Base-by-base conservation (phyloP, 2,329 filamentous ascomycete species). In the Penicillium sp. region DNA sequence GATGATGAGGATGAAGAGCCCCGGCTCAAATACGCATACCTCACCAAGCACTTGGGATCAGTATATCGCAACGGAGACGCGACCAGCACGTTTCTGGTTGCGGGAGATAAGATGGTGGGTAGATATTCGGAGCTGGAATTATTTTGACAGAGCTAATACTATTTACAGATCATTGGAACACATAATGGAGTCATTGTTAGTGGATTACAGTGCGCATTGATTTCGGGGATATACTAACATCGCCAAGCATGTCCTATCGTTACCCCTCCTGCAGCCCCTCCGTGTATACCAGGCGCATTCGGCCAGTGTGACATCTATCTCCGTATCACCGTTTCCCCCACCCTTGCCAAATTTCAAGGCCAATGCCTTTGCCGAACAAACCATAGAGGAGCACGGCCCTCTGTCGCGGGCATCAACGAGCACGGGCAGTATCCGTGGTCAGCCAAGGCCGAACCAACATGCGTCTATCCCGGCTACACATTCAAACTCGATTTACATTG, bases 181-280 rank as follows among this genome's bases (percentile, higher is more conserved):
- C 92, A 98, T 70, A 95, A 95, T 73, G 93, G 93, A 62, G 95
- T 93, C 64, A 92, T 97, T 63, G 89, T 95, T 78, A 77, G 86
- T 74, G 42, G 43, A 15, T 28, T 31, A 33, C 27, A 33, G 10
- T 23, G 28, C 39, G 37, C 44, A 40, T 35, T 12, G 38, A 23
- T 41, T 43, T 31, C 47, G 23, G 23, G 20, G 23, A 39, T 33
- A 32, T 46, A 50, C 58, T 66, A 42, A 61, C 53, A 25, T 42
- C 31, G 33, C 50, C 24, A 60, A 93, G 88, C 88, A 98, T 75
- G 86, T 95, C 54, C 75, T 96, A 41, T 86, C 89, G 56, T 72
- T 97, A 15, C 91, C 93, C 1, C 81, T 83, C 5, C 87, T 97
- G 66, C 84, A 92, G 58, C 77, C 86, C 3, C 71, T 98, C 35